Evolutionary conservation across 1,284 basidiomycete genomes (phyloP).

Genomic region (Thelephora terrestris): DNA sequence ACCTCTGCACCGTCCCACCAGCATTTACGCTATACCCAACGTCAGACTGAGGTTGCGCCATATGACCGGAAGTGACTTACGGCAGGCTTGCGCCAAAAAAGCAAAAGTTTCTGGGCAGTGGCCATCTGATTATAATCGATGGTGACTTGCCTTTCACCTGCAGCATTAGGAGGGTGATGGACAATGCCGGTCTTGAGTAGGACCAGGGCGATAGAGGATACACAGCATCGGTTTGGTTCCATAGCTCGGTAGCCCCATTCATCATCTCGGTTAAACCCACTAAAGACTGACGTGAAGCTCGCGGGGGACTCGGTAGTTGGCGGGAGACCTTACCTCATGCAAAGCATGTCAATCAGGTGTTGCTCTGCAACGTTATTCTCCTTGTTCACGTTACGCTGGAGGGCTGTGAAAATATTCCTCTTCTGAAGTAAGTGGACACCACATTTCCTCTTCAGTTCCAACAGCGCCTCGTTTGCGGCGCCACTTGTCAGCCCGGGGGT

Average conservation of each 20-base stretch:
- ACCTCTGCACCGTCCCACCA: slow-evolving; percentile 99
- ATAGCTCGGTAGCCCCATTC: slow-evolving; percentile 95
- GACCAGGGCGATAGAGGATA: slow-evolving; percentile 96
- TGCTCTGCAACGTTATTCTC: slow-evolving; percentile 99
- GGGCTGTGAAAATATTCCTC: slow-evolving; percentile 90
- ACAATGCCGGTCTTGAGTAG: slow-evolving; percentile 95
- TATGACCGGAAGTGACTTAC: slow-evolving; percentile 38
- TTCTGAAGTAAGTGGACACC: slow-evolving; percentile 85
- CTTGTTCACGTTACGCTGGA: slow-evolving; percentile 98
- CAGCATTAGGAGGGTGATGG: slow-evolving; percentile 42
- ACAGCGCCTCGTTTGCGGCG: slow-evolving; percentile 48
- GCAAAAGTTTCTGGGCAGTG: slow-evolving; percentile 92
- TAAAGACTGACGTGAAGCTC: slow-evolving; percentile 21
- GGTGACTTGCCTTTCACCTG: slow-evolving; percentile 57
- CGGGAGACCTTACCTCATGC: slow-evolving; percentile 74
- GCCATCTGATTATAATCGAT: slow-evolving; percentile 91
- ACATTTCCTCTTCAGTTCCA: slow-evolving; percentile 74
- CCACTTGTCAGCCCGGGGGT: background rate
- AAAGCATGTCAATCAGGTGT: slow-evolving; percentile 99
- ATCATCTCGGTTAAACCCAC: slow-evolving; percentile 94
- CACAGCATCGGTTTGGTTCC: slow-evolving; percentile 93
- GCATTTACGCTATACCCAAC: slow-evolving; percentile 73
- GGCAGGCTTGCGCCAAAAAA: slow-evolving; percentile 99
- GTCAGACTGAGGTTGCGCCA: slow-evolving; percentile 2
- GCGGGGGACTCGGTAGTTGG: slow-evolving; percentile 7